Evolutionary conservation across 208 protist species (phyloP).

Genomic region (Trypanosoma brucei): DNA sequence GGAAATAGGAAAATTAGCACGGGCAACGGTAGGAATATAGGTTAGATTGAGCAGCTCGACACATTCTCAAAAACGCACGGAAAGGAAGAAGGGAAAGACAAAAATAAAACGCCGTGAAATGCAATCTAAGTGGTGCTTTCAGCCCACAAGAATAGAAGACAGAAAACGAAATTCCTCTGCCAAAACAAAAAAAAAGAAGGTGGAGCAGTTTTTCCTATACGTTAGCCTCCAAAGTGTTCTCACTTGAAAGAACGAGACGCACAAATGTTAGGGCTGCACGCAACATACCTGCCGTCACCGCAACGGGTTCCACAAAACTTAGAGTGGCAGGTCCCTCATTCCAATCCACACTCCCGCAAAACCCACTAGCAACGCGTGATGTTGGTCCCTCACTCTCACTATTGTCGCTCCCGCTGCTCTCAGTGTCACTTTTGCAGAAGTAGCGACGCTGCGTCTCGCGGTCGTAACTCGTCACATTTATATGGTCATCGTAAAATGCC

Average conservation of each 20-base stretch:
- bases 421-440: constrained; percentile 24
- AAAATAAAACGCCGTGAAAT: too few relatives aligned
- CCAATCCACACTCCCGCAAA: background rate
- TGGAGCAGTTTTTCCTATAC: background rate
- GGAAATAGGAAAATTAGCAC: background rate
- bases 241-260: constrained; percentile 12
- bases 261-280: constrained; percentile 18
- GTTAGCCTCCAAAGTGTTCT: background rate
- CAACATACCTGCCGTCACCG: constrained; percentile 8
- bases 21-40: background rate
- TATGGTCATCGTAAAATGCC: constrained; percentile 6
- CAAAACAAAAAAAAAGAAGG: too few relatives aligned
- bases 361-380: background rate
- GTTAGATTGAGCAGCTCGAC: too few relatives aligned
- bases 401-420: constrained; percentile 11
- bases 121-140: too few relatives aligned
- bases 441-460: background rate
- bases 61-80: too few relatives aligned
- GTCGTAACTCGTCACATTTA: background rate
- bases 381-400: background rate
- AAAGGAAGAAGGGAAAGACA: too few relatives aligned
- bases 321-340: background rate
- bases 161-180: too few relatives aligned
- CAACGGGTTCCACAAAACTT: constrained; percentile 23
- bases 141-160: too few relatives aligned